These are phyloP conservation scores for Phytopythium sindhum DNA, from an alignment of 352 stramenopile species.

Conservation along the genomic window DNA sequence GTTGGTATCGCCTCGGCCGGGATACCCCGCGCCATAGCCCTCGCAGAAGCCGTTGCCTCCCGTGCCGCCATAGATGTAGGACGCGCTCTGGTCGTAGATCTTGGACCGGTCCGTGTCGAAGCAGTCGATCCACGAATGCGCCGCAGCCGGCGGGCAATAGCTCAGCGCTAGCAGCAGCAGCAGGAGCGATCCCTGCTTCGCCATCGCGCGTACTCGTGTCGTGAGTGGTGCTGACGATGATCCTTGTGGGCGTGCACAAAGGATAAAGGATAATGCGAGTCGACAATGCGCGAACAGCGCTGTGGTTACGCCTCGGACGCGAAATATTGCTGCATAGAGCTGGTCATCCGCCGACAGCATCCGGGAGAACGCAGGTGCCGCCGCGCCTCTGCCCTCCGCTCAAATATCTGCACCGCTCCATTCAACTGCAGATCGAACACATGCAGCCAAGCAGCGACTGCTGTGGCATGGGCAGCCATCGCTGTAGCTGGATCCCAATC, in stretches of 20 bases:
- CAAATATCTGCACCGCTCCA: not conserved
- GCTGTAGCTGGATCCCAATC: too few species aligned
- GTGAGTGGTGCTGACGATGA: not conserved
- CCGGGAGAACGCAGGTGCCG: not conserved
- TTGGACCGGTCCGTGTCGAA: conserved; percentile 60
- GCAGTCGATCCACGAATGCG: conserved; percentile 78
- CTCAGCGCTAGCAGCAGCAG: not conserved
- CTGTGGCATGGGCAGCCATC: not conserved
- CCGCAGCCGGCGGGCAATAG: conserved; percentile 17
- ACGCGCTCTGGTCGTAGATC: conserved; percentile 56
- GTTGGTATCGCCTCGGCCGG: conserved; percentile 42
- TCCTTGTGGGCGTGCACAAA: not conserved
- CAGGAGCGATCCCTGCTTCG: not conserved
- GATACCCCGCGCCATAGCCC: conserved; percentile 63
- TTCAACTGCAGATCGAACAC: not conserved
- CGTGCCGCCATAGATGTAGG: conserved; percentile 64
- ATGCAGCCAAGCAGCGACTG: not conserved
- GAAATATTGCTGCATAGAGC: not conserved
- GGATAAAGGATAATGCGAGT: not conserved
- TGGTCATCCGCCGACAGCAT: not conserved
- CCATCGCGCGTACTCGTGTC: not conserved
- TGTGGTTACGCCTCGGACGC: not conserved
- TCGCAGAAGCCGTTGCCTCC: conserved; percentile 65
- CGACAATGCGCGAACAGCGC: not conserved
- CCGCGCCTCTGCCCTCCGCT: not conserved